phyloP scores from a whole-genome alignment of 352 stramenopile species.

The Pythium volutum region DNA sequence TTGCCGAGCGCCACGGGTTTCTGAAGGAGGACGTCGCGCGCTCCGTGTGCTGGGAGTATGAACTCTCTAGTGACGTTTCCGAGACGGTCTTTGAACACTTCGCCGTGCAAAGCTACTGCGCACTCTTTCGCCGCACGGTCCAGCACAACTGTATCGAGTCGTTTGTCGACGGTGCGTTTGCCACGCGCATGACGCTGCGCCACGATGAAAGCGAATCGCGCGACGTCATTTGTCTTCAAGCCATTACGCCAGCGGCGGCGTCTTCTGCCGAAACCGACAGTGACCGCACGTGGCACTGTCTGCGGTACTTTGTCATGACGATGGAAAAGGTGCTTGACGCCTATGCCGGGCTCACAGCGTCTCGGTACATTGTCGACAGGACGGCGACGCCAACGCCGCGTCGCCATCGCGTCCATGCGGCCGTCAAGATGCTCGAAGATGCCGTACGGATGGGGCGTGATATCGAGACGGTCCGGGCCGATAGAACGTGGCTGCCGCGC shows the following conservation, averaged over 20 bases:
- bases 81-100: conserved; percentile 28
- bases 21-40: background rate
- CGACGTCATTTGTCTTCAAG: conserved; percentile 15
- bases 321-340: conserved; percentile 21
- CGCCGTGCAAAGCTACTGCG: conserved; percentile 23
- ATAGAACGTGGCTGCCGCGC: conserved; percentile 9
- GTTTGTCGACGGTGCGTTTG: conserved; percentile 12
- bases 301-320: conserved; percentile 20
- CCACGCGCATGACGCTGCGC: conserved; percentile 6
- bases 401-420: conserved; percentile 9
- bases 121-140: conserved; percentile 4
- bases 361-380: conserved; percentile 18
- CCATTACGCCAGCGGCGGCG: background rate
- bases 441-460: conserved; percentile 4
- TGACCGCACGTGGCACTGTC: conserved; percentile 1
- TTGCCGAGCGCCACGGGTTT: conserved; percentile 13
- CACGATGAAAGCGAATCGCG: conserved; percentile 3
- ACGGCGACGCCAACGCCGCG: background rate
- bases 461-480: background rate
- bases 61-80: conserved; percentile 12
- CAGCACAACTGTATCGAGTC: conserved; percentile 19
- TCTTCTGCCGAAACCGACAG: background rate
- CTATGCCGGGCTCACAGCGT: conserved; percentile 12
- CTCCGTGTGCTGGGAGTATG: conserved; percentile 24
- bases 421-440: conserved; percentile 10